Evolutionary conservation across 352 stramenopile species (phyloP), one percentile per base, ranked within the genome.

Genomic region (Saprolegnia diclina): DNA sequence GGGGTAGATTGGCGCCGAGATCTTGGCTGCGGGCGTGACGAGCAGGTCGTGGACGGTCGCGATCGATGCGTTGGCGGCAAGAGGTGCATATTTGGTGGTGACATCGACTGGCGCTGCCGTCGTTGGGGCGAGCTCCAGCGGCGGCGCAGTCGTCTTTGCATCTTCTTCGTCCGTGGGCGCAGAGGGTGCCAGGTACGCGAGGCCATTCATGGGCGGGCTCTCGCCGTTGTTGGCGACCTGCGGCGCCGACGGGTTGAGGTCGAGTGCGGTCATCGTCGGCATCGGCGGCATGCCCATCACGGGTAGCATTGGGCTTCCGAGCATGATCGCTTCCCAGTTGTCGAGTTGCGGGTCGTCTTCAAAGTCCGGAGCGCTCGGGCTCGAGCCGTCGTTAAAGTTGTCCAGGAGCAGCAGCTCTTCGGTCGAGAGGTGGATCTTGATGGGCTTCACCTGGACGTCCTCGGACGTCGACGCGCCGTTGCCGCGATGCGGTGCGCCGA

Each of bases 261-360:
- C 52, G 52, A 57, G 52, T 14, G 22, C 52, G 7, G 7, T 16
- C 52, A 57, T 57, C 14, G 52, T 57, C 32, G 52, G 52, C 52
- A 57, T 7, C 16, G 52, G 52, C 14, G 52, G 52, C 52, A 57
- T 38, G 32, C 7, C 32, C 7, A 57, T 57, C 7, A 7, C 32
- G 14, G 63, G 63, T 14, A 26, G 21, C 63, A 69, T 69, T 13
- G 63, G 63, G 21, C 63, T 69, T 5, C 63, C 63, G 16, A 59
- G 52, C 63, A 69, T 69, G 24, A 69, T 69, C 10, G 63, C 63
- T 69, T 69, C 63, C 63, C 63, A 69, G 53, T 62, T 21, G 13
- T 69, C 63, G 6, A 69, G 16, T 61, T 69, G 63, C 53, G 52
- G 38, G 44, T 56, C 26, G 21, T 37, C 10, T 7, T 65, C 57